A percentile compares a stretch with the other conserved stretches of the same genome.
These are phyloP conservation scores for Hsuehochloa calcarea DNA, from an alignment of 176 grass and related monocot genomes.

Conservation along the genomic window DNA sequence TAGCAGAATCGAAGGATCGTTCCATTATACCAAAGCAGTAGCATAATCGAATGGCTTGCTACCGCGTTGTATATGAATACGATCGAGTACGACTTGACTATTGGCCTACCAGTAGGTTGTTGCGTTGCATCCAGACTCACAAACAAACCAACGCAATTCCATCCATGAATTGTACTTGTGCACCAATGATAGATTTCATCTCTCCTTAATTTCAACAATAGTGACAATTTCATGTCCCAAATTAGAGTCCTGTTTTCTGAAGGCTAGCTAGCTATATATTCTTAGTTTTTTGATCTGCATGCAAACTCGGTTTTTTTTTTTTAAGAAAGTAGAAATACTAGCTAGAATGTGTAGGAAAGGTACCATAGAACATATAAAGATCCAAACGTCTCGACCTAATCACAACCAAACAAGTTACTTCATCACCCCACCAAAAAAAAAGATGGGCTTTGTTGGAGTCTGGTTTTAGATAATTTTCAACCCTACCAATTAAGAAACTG, in stretches of 20 bases:
- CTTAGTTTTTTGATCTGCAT: not conserved
- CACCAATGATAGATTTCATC: not conserved
- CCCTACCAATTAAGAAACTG: not conserved
- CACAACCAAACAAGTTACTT: not conserved
- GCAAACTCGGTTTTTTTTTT: not conserved
- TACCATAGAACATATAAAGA: not conserved
- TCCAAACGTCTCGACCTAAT: not conserved
- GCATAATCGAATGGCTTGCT: too few relatives aligned
- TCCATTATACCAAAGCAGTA: too few relatives aligned
- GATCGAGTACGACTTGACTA: not conserved
- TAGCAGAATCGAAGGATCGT: too few relatives aligned
- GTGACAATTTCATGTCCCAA: not conserved
- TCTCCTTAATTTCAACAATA: not conserved
- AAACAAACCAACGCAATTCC: not conserved
- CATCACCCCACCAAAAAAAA: not conserved
- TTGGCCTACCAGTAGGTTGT: not conserved
- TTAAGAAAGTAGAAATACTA: not conserved
- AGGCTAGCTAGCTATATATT: not conserved
- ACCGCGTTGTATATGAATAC: not conserved
- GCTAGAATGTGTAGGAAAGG: not conserved
- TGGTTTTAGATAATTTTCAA: not conserved
- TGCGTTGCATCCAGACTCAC: not conserved
- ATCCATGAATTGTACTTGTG: slow-evolving; percentile 1
- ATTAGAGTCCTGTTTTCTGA: not conserved
- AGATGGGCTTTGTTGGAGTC: not conserved